These are phyloP conservation scores for Linum lewisii DNA, from an alignment of 345 rosid species.

Conservation along the genomic window DNA sequence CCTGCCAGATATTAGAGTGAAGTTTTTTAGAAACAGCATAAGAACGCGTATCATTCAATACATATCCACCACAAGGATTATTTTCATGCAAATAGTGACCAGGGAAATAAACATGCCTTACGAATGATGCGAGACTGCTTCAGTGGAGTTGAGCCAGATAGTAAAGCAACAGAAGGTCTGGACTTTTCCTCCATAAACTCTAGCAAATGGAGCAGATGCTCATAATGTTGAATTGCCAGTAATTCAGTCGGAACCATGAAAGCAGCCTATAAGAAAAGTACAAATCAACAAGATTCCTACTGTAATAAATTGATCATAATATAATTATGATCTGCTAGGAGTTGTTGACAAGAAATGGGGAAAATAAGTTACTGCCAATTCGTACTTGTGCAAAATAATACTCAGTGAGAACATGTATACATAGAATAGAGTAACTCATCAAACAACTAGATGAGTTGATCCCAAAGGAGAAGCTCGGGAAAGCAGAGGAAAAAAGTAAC, in stretches of 20 bases:
- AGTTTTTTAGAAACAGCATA: background rate
- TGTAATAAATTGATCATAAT: background rate
- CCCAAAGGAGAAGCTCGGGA: no score
- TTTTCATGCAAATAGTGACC: conserved; percentile 11
- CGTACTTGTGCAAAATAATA: background rate
- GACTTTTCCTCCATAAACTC: conserved; percentile 44
- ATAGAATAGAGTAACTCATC: background rate
- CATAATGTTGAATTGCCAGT: conserved; percentile 91
- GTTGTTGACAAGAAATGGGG: no score
- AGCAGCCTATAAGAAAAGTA: conserved; percentile 55
- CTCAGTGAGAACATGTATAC: background rate
- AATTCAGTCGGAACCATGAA: conserved; percentile 98
- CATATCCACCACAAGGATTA: conserved; percentile 14
- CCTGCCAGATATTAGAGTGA: conserved; percentile 30
- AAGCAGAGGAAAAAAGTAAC: background rate
- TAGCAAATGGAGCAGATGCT: conserved; percentile 58
- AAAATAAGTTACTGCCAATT: background rate
- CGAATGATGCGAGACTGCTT: conserved; percentile 78
- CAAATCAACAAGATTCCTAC: background rate
- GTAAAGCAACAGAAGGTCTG: conserved; percentile 80
- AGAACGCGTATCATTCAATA: background rate
- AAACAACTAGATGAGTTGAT: no score
- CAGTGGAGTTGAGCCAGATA: conserved; percentile 81
- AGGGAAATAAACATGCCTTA: conserved; percentile 42
- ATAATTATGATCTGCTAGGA: no score